These are phyloP conservation scores for Peronospora farinosa DNA, from an alignment of 352 stramenopile species.

Conservation along the genomic window DNA sequence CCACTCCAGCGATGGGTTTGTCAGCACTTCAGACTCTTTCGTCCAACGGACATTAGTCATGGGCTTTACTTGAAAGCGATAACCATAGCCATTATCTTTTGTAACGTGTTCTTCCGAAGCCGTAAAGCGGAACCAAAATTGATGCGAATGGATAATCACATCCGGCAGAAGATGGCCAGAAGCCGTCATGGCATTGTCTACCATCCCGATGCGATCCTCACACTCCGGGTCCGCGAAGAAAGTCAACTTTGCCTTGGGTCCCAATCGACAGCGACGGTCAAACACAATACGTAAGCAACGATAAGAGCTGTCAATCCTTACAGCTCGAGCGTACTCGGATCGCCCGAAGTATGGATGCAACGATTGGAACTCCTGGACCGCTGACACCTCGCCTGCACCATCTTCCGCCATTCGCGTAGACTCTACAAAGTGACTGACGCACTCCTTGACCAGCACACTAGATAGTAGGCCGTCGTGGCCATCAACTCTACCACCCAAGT, in stretches of 20 bases:
- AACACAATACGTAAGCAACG: conserved; percentile 74
- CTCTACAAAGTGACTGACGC: conserved; percentile 78
- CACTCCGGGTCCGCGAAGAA: conserved; percentile 73
- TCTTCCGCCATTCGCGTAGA: conserved; percentile 69
- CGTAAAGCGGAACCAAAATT: conserved; percentile 81
- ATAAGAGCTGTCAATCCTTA: conserved; percentile 44
- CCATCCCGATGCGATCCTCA: conserved; percentile 40
- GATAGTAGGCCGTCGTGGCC: conserved; percentile 60
- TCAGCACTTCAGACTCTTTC: conserved; percentile 72
- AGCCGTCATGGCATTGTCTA: conserved; percentile 44
- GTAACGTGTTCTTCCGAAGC: conserved; percentile 54
- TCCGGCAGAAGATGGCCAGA: conserved; percentile 43
- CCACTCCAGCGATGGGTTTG: conserved; percentile 75
- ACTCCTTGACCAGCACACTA: conserved; percentile 77
- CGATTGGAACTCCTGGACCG: conserved; percentile 61
- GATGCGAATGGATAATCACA: conserved; percentile 60
- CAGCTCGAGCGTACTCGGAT: conserved; percentile 68
- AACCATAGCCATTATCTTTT: conserved; percentile 71
- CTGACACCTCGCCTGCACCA: conserved; percentile 24
- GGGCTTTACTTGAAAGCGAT: conserved; percentile 75
- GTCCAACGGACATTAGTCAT: conserved; percentile 75
- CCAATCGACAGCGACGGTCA: conserved; percentile 68
- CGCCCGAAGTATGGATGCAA: conserved; percentile 81
- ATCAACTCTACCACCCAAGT: conserved; percentile 39
- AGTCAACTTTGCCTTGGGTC: conserved; percentile 56